Conservation (phyloP, 306 rosid species). For the Cercis canadensis region DNA sequence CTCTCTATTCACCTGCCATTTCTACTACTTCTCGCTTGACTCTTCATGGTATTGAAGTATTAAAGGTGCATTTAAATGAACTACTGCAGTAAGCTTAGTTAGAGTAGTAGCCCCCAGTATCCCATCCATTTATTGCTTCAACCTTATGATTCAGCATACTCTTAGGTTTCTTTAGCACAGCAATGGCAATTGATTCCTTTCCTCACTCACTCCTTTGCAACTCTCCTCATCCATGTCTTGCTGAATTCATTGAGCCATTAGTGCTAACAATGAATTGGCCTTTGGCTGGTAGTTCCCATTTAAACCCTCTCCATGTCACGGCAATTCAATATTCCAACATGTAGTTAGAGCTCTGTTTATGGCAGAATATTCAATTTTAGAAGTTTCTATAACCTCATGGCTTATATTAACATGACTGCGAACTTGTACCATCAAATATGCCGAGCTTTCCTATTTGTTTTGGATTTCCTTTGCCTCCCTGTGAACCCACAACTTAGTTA, state of each 20-base stretch:
- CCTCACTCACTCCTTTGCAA: too few species aligned
- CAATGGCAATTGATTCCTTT: conserved; percentile 8
- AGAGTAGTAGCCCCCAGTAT: not conserved
- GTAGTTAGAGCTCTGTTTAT: not conserved
- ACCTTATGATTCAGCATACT: conserved; percentile 7
- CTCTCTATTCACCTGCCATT: too few species aligned
- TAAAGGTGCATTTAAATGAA: conserved; percentile 27
- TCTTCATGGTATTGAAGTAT: conserved; percentile 6
- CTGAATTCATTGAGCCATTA: not conserved
- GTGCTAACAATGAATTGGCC: not conserved
- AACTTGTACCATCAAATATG: not conserved
- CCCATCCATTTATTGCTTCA: conserved; percentile 6
- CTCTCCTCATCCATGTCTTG: not conserved
- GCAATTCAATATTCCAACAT: conserved; percentile 11
- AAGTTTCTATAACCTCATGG: not conserved
- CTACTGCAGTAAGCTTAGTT: not conserved
- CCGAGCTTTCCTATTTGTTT: not conserved
- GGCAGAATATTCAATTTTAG: not conserved
- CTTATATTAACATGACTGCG: not conserved
- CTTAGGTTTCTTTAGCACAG: conserved; percentile 8
- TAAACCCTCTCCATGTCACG: conserved; percentile 1
- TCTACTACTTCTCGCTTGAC: conserved; percentile 9
- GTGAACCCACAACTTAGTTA: not conserved
- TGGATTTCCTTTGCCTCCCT: not conserved
- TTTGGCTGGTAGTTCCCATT: not conserved